These are phyloP conservation scores for Asparagopsis taxiformis DNA, from an alignment of 31 red algal species.

Conservation along the genomic window DNA sequence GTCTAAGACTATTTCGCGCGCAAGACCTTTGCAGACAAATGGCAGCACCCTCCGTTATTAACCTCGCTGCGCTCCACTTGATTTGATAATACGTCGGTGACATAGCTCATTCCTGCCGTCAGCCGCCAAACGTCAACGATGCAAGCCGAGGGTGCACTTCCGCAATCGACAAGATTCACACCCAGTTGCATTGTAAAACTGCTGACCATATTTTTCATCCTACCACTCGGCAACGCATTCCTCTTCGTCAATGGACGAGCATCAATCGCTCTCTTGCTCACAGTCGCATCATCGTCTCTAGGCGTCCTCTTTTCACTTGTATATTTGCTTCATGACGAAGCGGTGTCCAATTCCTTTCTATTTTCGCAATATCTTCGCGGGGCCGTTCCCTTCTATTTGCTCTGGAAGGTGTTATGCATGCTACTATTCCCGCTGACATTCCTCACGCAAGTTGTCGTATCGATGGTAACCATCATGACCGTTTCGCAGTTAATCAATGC, in stretches of 20 bases:
- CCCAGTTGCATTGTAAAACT: no score
- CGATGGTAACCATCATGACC: background rate
- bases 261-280: background rate
- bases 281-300: background rate
- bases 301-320: background rate
- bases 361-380: background rate
- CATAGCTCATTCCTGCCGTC: no score
- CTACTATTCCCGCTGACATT: background rate
- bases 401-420: background rate
- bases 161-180: no score
- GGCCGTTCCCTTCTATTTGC: background rate
- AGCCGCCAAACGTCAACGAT: no score
- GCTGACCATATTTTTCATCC: background rate
- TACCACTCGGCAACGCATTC: background rate
- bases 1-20: no score
- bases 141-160: no score
- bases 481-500: background rate
- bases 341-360: background rate
- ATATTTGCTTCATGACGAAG: background rate
- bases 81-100: no score
- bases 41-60: no score
- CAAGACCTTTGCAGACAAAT: no score
- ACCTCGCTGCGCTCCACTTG: no score
- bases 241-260: background rate
- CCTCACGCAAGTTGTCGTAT: background rate